Evolutionary conservation across 1,284 basidiomycete genomes (phyloP), one percentile per base, ranked within the genome.

Genomic region (Pseudozyma thailandica): DNA sequence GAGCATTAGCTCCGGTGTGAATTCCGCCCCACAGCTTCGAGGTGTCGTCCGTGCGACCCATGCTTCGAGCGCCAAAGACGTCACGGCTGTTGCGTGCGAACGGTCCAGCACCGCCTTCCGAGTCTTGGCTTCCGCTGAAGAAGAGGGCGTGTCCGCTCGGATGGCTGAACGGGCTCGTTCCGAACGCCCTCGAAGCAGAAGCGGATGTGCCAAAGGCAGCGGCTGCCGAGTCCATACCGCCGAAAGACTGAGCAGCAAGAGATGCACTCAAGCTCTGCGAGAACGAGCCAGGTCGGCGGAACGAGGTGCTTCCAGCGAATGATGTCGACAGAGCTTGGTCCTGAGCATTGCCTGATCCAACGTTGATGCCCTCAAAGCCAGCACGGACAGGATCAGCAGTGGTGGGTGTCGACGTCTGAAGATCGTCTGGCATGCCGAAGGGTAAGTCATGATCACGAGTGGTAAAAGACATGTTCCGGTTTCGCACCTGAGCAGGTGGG

Each of bases 391-490:
- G 46, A 31, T 62, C 53, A 18, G 39, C 37, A 16, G 54, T 25
- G n/a, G 37, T 25, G 12, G 50, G 38, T 9, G 55, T 39, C 0
- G 54, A 38, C 4, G 57, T 30, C 20, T 78, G 72, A 25, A 83
- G 79, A 62, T 89, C 88, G 59, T 89, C 87, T 10, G 86, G 86
- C 45, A 88, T 85, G 75, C 88, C 88, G 63, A 90, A 90, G 0
- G 89, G 87, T 71, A 93, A 90, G 66, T 92, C 91, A 55, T 89
- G 90, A 73, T 90, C 89, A 70, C 90, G 88, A 49, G 90, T 90
- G 89, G 0, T 89, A 9, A 90, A 90, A 0, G 89, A 90, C n/a
- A 49, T 46, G 31, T 52, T 50, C 7, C 55, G 63, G 13, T 46
- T 26, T 7, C 33, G 44, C 27, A 60, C 35, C 27, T 56, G 50